A percentile compares a stretch with the other conserved stretches of the same genome.
These are phyloP conservation scores for Aureobasidium mangrovei DNA, from an alignment of 2,329 filamentous ascomycete genomes.

Conservation along the genomic window DNA sequence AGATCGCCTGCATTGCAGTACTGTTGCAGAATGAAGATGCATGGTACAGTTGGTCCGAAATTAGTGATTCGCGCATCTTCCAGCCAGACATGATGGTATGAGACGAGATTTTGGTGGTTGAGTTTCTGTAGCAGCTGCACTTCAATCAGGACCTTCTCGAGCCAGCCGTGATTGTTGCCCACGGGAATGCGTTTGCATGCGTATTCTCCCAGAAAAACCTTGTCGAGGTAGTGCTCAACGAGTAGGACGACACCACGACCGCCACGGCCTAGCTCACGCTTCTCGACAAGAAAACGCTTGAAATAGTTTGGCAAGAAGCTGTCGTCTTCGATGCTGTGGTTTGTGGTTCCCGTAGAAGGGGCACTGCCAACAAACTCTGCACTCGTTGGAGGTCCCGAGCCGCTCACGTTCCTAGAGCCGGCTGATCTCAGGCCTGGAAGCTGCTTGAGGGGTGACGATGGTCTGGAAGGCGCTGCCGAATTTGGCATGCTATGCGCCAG, in stretches of 20 bases:
- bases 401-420: constrained; percentile 26
- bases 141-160: constrained; percentile 88
- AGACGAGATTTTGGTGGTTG: constrained; percentile 89
- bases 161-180: constrained; percentile 83
- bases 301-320: constrained; percentile 94
- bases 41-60: constrained; percentile 86
- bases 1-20: constrained; percentile 94
- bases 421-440: constrained; percentile 21
- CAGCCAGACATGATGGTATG: constrained; percentile 94
- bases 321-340: constrained; percentile 68
- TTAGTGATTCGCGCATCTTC: constrained; percentile 74
- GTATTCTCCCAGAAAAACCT: constrained; percentile 79
- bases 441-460: constrained; percentile 43
- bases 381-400: constrained; percentile 37
- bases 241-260: constrained; percentile 91
- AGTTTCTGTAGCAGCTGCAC: constrained; percentile 87
- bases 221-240: constrained; percentile 87
- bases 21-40: constrained; percentile 93
- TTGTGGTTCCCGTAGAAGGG: constrained; percentile 29
- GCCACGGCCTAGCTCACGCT: constrained; percentile 75
- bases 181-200: constrained; percentile 97
- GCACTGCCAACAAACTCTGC: constrained; percentile 40
- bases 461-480: constrained; percentile 39
- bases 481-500: constrained; percentile 54
- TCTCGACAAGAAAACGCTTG: constrained; percentile 83